Evolutionary conservation across 2,329 filamentous ascomycete species (phyloP).

Genomic region (Nectriaceae sp.): DNA sequence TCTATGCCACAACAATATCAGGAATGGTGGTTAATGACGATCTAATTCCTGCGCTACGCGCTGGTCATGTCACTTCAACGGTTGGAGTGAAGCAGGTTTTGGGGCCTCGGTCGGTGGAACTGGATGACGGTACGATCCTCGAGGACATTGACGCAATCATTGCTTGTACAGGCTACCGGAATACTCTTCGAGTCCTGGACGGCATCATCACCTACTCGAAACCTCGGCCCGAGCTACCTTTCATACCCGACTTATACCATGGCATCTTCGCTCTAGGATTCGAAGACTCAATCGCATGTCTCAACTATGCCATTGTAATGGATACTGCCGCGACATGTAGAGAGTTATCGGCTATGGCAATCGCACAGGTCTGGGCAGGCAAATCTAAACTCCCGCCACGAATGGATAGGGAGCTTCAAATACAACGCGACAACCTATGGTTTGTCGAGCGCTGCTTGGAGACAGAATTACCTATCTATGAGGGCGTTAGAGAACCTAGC

Average conservation of each 20-base stretch:
- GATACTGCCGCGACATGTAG: slow-evolving; percentile 36
- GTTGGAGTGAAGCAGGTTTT: slow-evolving; percentile 12
- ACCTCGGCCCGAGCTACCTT: slow-evolving; percentile 11
- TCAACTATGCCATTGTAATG: slow-evolving; percentile 36
- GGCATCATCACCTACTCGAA: slow-evolving; percentile 6
- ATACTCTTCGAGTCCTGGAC: slow-evolving; percentile 24
- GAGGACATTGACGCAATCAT: slow-evolving; percentile 31
- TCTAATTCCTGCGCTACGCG: slow-evolving; percentile 17
- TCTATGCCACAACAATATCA: slow-evolving; percentile 15
- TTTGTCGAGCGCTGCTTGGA: slow-evolving; percentile 11
- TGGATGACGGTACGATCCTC: slow-evolving; percentile 28
- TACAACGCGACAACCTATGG: slow-evolving; percentile 13
- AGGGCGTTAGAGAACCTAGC: slow-evolving; percentile 25
- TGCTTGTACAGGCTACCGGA: slow-evolving; percentile 35
- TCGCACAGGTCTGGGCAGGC: slow-evolving; percentile 44
- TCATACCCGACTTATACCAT: slow-evolving; percentile 39
- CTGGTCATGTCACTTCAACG: slow-evolving; percentile 11
- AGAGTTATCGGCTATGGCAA: slow-evolving; percentile 42
- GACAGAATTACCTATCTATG: slow-evolving; percentile 13
- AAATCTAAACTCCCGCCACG: slow-evolving; percentile 35
- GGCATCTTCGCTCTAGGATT: slow-evolving; percentile 43
- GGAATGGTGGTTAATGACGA: slow-evolving; percentile 20
- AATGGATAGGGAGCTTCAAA: slow-evolving; percentile 34
- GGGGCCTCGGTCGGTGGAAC: slow-evolving; percentile 20
- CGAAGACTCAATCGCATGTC: slow-evolving; percentile 42